Percentiles rank a stretch among this genome's conserved stretches.
Conservation (phyloP, 2,329 filamentous ascomycete species). For the Colletotrichum acutatum region DNA sequence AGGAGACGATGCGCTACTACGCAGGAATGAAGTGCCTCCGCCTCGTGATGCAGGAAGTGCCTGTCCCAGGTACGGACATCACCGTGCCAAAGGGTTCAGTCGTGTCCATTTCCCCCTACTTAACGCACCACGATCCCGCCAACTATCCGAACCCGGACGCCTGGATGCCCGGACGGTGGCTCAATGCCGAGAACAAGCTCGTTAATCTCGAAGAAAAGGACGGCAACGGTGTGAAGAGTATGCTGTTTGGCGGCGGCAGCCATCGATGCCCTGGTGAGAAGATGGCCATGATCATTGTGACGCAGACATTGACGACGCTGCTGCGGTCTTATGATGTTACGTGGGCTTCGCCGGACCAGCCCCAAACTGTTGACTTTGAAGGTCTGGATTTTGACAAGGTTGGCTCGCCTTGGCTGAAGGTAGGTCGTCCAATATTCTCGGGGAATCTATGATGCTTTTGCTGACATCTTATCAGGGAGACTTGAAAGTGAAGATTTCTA, state of each 20-base stretch:
- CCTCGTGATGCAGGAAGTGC: conserved; percentile 6
- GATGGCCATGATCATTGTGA: conserved; percentile 30
- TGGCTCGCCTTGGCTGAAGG: conserved; percentile 34
- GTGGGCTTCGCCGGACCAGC: conserved; percentile 24
- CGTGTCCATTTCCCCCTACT: conserved; percentile 32
- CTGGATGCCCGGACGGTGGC: conserved; percentile 37
- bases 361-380: conserved; percentile 16
- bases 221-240: background rate
- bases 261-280: conserved; percentile 30
- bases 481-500: background rate
- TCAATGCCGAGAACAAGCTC: conserved; percentile 32
- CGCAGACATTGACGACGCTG: conserved; percentile 27
- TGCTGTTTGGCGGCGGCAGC: conserved; percentile 17
- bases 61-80: conserved; percentile 13
- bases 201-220: conserved; percentile 12
- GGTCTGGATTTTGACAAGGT: conserved; percentile 35
- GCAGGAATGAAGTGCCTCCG: conserved; percentile 25
- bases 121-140: conserved; percentile 33
- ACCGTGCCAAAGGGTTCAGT: conserved; percentile 29
- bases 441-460: too few relatives aligned
- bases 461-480: conserved; percentile 2
- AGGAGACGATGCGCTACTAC: conserved; percentile 37
- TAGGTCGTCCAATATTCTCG: background rate
- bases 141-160: conserved; percentile 28
- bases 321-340: conserved; percentile 36